Percentiles rank a stretch among this genome's conserved stretches.
Evolutionary conservation across 2,329 filamentous ascomycete species (phyloP).

Genomic region (Pseudocercospora musae): DNA sequence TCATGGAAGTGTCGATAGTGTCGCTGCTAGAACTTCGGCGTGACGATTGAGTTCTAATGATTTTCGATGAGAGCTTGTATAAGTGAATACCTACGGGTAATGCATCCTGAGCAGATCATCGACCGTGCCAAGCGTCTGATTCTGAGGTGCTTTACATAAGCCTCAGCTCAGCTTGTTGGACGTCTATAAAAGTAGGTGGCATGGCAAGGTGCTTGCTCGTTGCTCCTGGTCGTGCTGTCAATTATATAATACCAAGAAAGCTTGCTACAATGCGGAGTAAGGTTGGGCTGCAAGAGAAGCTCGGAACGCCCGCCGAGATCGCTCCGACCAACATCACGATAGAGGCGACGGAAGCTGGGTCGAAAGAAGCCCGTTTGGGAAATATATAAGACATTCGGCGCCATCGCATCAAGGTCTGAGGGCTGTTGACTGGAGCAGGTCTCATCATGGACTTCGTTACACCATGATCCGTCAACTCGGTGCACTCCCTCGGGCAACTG

Average conservation of each 20-base stretch:
- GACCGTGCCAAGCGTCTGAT: not conserved
- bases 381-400: not conserved
- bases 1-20: not conserved
- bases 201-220: not conserved
- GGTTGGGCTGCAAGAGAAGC: not conserved
- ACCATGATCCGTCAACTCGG: not conserved
- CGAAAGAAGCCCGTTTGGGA: not conserved
- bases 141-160: too few species aligned
- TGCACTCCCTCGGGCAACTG: not conserved
- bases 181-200: too few species aligned
- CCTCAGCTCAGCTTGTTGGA: too few species aligned
- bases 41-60: not conserved
- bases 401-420: not conserved
- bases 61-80: not conserved
- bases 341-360: not conserved
- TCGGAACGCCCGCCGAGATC: not conserved
- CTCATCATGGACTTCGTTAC: not conserved
- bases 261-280: not conserved
- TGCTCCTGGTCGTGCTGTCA: not conserved
- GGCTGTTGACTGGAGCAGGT: too few species aligned
- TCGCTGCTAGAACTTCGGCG: not conserved
- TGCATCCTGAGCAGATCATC: not conserved
- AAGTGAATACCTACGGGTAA: not conserved
- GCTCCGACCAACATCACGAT: not conserved
- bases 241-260: not conserved